phyloP scores from a whole-genome alignment of 2,329 filamentous ascomycete species.

The Epichloe coenophiala region DNA sequence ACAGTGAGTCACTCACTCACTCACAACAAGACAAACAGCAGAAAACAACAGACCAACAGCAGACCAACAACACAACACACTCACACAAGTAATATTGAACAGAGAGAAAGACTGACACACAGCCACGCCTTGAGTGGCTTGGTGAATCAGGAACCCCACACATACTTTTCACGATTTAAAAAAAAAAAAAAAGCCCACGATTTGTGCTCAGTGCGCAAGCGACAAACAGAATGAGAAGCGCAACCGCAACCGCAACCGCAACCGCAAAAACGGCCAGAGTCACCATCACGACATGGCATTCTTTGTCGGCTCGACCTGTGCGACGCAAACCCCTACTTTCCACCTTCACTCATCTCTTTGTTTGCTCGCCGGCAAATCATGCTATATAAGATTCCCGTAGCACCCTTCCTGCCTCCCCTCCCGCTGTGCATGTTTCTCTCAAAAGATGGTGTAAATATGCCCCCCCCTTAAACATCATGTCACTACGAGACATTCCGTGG shows the following conservation, averaged over 20 bases:
- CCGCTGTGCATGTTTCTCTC: not conserved
- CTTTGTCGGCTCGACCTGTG: not conserved
- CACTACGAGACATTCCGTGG: conserved; percentile 1
- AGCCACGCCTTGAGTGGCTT: not conserved
- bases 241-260: too few species aligned
- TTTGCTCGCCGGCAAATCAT: not conserved
- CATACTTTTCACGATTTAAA: too few species aligned
- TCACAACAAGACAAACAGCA: too few species aligned
- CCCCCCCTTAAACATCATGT: not conserved
- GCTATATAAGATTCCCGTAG: not conserved
- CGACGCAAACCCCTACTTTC: conserved; percentile 3
- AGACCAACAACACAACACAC: too few species aligned
- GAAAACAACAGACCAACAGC: too few species aligned
- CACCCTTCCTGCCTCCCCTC: not conserved
- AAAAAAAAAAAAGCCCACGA: too few species aligned
- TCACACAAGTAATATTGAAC: too few species aligned
- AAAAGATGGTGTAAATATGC: not conserved
- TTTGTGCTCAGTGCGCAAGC: too few species aligned
- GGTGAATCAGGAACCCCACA: too few species aligned
- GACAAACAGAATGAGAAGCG: too few species aligned
- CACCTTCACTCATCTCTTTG: not conserved
- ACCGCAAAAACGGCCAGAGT: too few species aligned
- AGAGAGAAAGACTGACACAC: not conserved
- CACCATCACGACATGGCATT: too few species aligned
- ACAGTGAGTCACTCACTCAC: not conserved